Percentiles rank a stretch among this genome's conserved stretches.
phyloP scores from a whole-genome alignment of 177 flowering plant species.

The Vitis hybrid region DNA sequence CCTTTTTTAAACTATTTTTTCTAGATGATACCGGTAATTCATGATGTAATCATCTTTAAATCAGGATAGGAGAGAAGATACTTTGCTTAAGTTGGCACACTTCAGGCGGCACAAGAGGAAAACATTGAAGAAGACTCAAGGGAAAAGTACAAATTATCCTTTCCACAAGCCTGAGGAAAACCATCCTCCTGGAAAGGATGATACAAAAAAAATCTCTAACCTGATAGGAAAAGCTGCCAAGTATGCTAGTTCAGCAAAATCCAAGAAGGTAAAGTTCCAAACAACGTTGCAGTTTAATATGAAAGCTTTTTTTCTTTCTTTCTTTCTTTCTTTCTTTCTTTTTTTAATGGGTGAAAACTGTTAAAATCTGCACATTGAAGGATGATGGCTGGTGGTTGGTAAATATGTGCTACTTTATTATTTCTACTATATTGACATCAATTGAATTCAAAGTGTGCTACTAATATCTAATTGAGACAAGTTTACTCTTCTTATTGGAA shows the following conservation, averaged over 20 bases:
- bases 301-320: too few species aligned
- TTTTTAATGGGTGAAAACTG: too few species aligned
- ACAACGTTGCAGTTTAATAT: not conserved
- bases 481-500: too few species aligned
- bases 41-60: slow-evolving; percentile 8
- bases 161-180: slow-evolving; percentile 88
- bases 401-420: too few species aligned
- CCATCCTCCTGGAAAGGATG: slow-evolving; percentile 90
- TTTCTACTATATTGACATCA: too few species aligned
- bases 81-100: slow-evolving; percentile 73
- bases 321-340: too few species aligned
- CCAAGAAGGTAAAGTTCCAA: slow-evolving; percentile 60
- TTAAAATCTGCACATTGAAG: too few species aligned
- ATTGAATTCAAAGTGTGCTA: too few species aligned
- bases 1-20: not conserved
- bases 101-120: slow-evolving; percentile 91
- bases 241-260: slow-evolving; percentile 73
- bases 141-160: slow-evolving; percentile 57
- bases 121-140: slow-evolving; percentile 64
- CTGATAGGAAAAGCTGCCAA: slow-evolving; percentile 83
- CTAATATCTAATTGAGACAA: too few species aligned
- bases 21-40: slow-evolving; percentile 3
- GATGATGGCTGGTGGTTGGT: too few species aligned
- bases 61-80: slow-evolving; percentile 97
- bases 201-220: slow-evolving; percentile 74